Percentiles rank a stretch among this genome's conserved stretches.
These are phyloP conservation scores for Globisporangium nagaii DNA, from an alignment of 352 stramenopile species.

Conservation along the genomic window DNA sequence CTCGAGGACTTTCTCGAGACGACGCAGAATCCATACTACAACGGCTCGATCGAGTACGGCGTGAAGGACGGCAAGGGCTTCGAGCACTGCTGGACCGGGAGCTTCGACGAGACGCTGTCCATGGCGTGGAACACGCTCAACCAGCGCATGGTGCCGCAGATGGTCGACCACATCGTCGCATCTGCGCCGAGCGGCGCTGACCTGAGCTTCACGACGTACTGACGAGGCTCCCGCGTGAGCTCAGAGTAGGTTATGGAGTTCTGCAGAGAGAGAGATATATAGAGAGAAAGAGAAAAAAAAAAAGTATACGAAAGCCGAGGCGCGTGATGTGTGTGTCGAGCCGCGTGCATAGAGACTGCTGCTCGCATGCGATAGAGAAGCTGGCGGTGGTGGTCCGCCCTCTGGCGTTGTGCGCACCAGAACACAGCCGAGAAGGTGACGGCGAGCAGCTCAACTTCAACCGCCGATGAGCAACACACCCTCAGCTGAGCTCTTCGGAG, in stretches of 20 bases:
- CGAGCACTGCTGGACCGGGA: conserved; percentile 75
- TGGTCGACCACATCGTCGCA: conserved; percentile 55
- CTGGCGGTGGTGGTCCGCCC: too few relatives aligned
- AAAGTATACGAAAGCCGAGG: too few relatives aligned
- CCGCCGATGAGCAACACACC: too few relatives aligned
- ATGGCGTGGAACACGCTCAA: conserved; percentile 73
- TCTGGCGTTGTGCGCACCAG: too few relatives aligned
- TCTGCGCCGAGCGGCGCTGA: conserved; percentile 36
- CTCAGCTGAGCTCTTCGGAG: too few relatives aligned
- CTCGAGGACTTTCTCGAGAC: conserved; percentile 61
- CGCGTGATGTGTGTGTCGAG: too few relatives aligned
- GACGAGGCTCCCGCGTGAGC: neutral
- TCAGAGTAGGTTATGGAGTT: neutral
- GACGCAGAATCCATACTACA: conserved; percentile 62
- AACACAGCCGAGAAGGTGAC: too few relatives aligned
- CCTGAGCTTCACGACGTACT: conserved; percentile 52
- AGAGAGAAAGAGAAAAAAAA: neutral
- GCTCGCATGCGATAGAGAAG: too few relatives aligned
- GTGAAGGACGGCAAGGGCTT: conserved; percentile 59
- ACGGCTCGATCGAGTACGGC: conserved; percentile 67
- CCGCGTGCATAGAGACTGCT: too few relatives aligned
- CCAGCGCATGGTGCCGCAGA: conserved; percentile 61
- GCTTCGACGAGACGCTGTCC: conserved; percentile 60
- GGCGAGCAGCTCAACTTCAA: too few relatives aligned
- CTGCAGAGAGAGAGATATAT: neutral